Evolutionary conservation across 306 rosid species (phyloP), one percentile per base, ranked within the genome.

Genomic region (Cyclanthera cordifolia): DNA sequence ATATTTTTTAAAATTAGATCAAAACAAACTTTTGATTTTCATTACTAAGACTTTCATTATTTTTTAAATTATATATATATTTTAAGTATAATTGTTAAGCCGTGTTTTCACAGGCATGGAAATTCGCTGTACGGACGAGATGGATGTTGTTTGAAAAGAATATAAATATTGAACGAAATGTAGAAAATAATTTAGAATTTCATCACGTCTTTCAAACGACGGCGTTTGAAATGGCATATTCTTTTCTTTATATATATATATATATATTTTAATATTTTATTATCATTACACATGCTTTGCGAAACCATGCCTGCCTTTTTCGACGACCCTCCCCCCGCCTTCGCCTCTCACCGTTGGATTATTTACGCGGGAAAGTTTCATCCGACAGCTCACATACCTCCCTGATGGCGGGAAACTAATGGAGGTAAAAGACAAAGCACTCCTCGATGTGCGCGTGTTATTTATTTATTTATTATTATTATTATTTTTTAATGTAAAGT

Each of bases 321-420:
- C 50, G 24, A 45, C 43, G 32, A 13, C 50, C 17, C 17, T 23
- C 37, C 28, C 43, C 21, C 24, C 24, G 17, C 70, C 17, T 51
- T 37, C 12, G 1, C 45, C 14, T 28, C 23, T 39, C 30, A 39
- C 69, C 30, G 19, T 61, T 17, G 12, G 69, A 61, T 61, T 51
- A 0, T 3, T 37, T 20, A 32, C 30, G 69, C 69, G 69, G 50
- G 50, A 61, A 8, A 61, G 39, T 8, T 8, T 39, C 69, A 49
- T 13, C 79, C 73, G 4, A 86, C 82, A 84, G 83, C 56, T 71
- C 58, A 0, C 19, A 53, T 71, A 72, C n/a, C 68, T 30, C 50
- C 47, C 0, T 23, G 19, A 30, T 81, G 89, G 94, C 90, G 89
- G 90, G 90, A 85, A 77, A 78, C 41, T 68, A 39, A 13, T 69